These are phyloP conservation scores for Carex myosuroides DNA, from an alignment of 176 grass and related monocot genomes.

Conservation along the genomic window DNA sequence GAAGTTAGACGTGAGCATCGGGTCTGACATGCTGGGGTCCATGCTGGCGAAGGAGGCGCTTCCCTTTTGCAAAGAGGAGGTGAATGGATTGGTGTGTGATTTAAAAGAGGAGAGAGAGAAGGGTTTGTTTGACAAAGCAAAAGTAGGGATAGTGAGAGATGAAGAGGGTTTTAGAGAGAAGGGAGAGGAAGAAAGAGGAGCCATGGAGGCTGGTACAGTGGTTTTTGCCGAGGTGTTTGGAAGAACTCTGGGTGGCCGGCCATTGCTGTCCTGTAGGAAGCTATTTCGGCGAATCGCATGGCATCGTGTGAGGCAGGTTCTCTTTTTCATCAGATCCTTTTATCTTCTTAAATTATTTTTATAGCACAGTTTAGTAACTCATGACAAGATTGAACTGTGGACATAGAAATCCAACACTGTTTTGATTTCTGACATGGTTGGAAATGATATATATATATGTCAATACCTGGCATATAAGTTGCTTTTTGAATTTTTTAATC, in stretches of 20 bases:
- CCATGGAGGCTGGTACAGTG: conserved; percentile 59
- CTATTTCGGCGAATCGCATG: conserved; percentile 68
- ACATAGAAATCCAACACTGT: background rate
- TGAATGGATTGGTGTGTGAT: conserved; percentile 15
- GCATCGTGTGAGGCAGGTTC: conserved; percentile 79
- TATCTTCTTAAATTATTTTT: background rate
- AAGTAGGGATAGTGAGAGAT: conserved; percentile 43
- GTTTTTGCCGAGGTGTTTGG: conserved; percentile 78
- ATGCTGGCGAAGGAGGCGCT: conserved; percentile 83
- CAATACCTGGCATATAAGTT: background rate
- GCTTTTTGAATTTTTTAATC: background rate
- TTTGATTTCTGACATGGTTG: background rate
- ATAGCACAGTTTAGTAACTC: background rate
- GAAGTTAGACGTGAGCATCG: conserved; percentile 72
- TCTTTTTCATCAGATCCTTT: conserved; percentile 22
- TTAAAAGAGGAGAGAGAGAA: background rate
- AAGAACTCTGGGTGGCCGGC: conserved; percentile 66
- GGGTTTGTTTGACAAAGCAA: conserved; percentile 28
- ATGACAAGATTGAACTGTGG: background rate
- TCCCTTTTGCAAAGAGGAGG: conserved; percentile 50
- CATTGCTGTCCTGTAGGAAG: conserved; percentile 64
- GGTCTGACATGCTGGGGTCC: conserved; percentile 68
- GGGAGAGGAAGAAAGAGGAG: conserved; percentile 29
- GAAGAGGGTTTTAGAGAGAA: conserved; percentile 31
- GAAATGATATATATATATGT: background rate